phyloP scores from a whole-genome alignment of 805 yeast genomes.

The Vanderwaltozyma yarrowii region DNA sequence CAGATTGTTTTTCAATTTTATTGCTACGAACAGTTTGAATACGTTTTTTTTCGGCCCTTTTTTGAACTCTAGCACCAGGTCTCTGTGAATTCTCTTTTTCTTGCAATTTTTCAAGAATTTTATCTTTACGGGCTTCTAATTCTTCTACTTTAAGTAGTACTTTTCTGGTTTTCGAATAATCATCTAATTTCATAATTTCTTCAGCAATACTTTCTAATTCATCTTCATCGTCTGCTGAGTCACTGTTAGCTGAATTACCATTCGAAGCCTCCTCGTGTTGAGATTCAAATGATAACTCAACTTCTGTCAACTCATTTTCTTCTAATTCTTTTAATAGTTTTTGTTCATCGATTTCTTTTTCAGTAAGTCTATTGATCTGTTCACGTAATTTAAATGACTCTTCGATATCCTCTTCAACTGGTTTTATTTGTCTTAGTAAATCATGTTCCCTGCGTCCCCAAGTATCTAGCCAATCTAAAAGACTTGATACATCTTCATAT shows the following conservation, averaged over 20 bases:
- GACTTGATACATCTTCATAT: conserved; percentile 42
- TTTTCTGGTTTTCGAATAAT: conserved; percentile 22
- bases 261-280: neutral
- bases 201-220: conserved; percentile 27
- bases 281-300: conserved; percentile 20
- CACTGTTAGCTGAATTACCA: too few species aligned
- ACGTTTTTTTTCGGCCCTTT: conserved; percentile 18
- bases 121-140: conserved; percentile 25
- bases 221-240: conserved; percentile 13
- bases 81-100: conserved; percentile 8
- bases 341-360: conserved; percentile 33
- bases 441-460: conserved; percentile 67
- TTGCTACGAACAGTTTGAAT: conserved; percentile 11
- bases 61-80: conserved; percentile 15
- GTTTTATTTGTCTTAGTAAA: conserved; percentile 49
- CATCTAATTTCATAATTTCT: conserved; percentile 31
- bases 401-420: conserved; percentile 9
- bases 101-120: conserved; percentile 12
- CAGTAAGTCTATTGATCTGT: conserved; percentile 40
- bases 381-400: conserved; percentile 49
- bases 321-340: conserved; percentile 33
- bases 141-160: conserved; percentile 15
- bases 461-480: conserved; percentile 60
- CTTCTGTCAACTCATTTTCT: conserved; percentile 28
- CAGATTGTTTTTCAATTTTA: conserved; percentile 17